A percentile compares a stretch with the other conserved stretches of the same genome.
Conservation (phyloP, 2,329 filamentous ascomycete species). For the Beauveria pseudobassiana region DNA sequence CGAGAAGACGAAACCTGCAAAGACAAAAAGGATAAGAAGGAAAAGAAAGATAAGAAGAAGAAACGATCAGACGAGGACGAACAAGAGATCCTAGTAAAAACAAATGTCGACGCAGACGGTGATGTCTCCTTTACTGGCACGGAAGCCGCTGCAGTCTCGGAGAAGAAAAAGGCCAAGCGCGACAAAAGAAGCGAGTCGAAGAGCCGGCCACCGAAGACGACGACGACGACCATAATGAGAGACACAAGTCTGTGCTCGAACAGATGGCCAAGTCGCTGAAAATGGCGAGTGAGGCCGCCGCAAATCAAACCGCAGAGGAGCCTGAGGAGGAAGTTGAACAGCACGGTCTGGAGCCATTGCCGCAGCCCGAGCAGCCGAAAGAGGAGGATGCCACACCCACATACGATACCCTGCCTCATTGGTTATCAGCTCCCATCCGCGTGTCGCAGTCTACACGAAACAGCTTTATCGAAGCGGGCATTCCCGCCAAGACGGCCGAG, state of each 20-base stretch:
- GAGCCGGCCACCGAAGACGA: conserved; percentile 17
- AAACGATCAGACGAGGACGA: conserved; percentile 2
- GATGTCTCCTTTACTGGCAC: conserved; percentile 1
- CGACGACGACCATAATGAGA: conserved; percentile 23
- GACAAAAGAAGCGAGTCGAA: conserved; percentile 27
- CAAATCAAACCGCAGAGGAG: conserved; percentile 24
- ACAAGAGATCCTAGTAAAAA: not conserved
- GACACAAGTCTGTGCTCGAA: conserved; percentile 45
- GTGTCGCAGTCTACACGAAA: conserved; percentile 53
- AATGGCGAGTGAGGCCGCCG: conserved; percentile 34
- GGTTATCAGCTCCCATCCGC: conserved; percentile 70
- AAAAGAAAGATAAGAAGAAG: conserved; percentile 12
- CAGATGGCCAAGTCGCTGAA: conserved; percentile 50
- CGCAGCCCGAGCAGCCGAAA: conserved; percentile 62
- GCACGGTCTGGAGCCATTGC: conserved; percentile 72
- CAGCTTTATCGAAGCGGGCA: conserved; percentile 56
- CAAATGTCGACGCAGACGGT: not conserved
- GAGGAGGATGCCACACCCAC: conserved; percentile 51
- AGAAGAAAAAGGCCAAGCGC: conserved; percentile 17
- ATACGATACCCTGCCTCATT: conserved; percentile 73
- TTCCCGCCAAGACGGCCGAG: conserved; percentile 52
- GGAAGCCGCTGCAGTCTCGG: not conserved
- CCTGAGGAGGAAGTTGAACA: conserved; percentile 34
- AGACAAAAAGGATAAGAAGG: conserved; percentile 21
- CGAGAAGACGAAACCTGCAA: conserved; percentile 15